Conservation (phyloP, 495 filamentous ascomycete species). For the Aspergillus kassunensis region DNA sequence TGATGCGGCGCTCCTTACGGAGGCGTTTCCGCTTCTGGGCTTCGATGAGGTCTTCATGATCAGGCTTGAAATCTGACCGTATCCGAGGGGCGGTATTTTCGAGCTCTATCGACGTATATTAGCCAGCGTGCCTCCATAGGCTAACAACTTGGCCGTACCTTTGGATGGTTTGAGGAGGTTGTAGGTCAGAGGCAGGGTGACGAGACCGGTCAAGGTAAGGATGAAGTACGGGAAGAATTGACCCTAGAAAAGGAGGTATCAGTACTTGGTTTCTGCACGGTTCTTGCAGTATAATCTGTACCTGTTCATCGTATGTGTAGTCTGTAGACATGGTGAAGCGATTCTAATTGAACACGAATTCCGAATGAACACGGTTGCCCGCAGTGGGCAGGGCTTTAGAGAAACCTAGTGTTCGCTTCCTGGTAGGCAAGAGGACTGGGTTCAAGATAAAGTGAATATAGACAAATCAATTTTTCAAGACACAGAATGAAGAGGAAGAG, state of each 20-base stretch:
- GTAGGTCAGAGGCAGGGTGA: constrained; percentile 90
- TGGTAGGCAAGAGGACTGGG: not conserved
- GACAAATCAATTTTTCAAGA: not conserved
- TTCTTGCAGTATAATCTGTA: constrained; percentile 23
- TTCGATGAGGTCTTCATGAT: constrained; percentile 80
- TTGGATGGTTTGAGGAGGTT: constrained; percentile 73
- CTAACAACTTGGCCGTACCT: constrained; percentile 49
- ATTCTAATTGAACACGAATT: no score
- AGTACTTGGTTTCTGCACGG: not conserved
- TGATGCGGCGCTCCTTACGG: constrained; percentile 83
- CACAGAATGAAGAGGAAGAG: no score
- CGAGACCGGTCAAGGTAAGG: constrained; percentile 78
- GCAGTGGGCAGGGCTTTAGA: constrained; percentile 18
- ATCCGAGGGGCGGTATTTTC: constrained; percentile 66
- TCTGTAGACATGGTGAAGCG: constrained; percentile 81
- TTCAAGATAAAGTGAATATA: not conserved
- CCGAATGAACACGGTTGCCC: constrained; percentile 40
- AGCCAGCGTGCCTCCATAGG: no score
- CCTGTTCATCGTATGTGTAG: constrained; percentile 96
- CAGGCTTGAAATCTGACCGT: constrained; percentile 72
- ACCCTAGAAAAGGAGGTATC: constrained; percentile 49
- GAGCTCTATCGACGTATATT: constrained; percentile 40
- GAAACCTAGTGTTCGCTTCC: constrained; percentile 3
- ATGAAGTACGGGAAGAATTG: constrained; percentile 99
- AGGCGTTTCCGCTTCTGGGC: constrained; percentile 81